Percentiles rank a stretch among this genome's conserved stretches.
These are phyloP conservation scores for Pyrenophora seminiperda DNA, from an alignment of 2,329 filamentous ascomycete genomes.

Conservation along the genomic window DNA sequence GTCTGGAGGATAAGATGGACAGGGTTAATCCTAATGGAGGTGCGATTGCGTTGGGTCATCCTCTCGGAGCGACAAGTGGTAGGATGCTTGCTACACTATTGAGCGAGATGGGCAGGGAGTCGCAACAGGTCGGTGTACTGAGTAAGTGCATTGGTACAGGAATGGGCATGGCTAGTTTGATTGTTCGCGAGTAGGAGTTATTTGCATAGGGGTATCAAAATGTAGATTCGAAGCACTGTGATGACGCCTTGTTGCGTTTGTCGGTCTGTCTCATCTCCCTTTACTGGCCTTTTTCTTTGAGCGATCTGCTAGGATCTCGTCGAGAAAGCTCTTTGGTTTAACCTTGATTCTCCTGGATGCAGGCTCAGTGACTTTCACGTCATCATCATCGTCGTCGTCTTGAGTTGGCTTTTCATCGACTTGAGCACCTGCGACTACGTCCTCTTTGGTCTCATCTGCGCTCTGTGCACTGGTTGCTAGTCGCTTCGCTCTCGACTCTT, in stretches of 20 bases:
- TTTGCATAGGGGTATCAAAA: slow-evolving; percentile 2
- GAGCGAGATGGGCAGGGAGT: slow-evolving; percentile 68
- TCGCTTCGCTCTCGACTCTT: slow-evolving; percentile 14
- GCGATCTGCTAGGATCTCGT: slow-evolving; percentile 57
- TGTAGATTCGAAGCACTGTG: not conserved
- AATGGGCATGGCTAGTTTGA: slow-evolving; percentile 60
- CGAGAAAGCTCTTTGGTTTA: slow-evolving; percentile 58
- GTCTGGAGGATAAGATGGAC: slow-evolving; percentile 68
- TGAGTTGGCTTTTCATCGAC: slow-evolving; percentile 3
- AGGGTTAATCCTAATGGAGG: slow-evolving; percentile 91
- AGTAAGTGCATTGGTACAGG: slow-evolving; percentile 76
- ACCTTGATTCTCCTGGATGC: slow-evolving; percentile 25
- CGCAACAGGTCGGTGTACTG: slow-evolving; percentile 81
- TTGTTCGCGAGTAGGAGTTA: slow-evolving; percentile 51
- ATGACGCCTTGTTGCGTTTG: not conserved
- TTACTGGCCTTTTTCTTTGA: slow-evolving; percentile 57
- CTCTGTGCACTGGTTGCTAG: not conserved
- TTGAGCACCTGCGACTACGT: not conserved
- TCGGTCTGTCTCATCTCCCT: not conserved
- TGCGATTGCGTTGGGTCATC: slow-evolving; percentile 92
- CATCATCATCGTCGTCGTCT: slow-evolving; percentile 13
- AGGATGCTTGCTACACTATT: slow-evolving; percentile 79
- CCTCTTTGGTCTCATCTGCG: not conserved
- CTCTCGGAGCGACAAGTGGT: slow-evolving; percentile 85
- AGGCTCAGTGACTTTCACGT: slow-evolving; percentile 13